A percentile compares a stretch with the other conserved stretches of the same genome.
These are phyloP conservation scores for Kokia cookei DNA, from an alignment of 441 rosid genomes.

Conservation along the genomic window DNA sequence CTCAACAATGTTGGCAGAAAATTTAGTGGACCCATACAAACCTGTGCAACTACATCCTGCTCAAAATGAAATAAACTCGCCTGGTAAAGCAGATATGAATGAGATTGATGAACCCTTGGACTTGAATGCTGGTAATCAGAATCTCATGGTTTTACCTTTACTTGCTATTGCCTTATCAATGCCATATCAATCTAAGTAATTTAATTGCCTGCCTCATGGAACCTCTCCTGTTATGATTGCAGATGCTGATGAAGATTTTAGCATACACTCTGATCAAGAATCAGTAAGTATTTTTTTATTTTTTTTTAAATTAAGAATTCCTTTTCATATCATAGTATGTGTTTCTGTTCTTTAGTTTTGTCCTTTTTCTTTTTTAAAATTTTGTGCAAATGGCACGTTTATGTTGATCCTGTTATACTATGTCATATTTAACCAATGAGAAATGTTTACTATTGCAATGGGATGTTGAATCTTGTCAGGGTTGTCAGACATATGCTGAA, in stretches of 20 bases:
- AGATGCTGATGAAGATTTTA: conserved; percentile 71
- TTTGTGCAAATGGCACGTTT: background rate
- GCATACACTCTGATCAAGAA: conserved; percentile 56
- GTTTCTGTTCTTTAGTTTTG: background rate
- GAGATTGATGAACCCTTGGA: conserved; percentile 27
- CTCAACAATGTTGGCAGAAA: conserved; percentile 99
- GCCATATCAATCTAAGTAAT: conserved; percentile 7
- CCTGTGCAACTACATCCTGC: conserved; percentile 34
- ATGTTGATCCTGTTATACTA: background rate
- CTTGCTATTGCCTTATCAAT: conserved; percentile 12
- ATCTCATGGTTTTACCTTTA: conserved; percentile 11
- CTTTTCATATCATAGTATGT: background rate
- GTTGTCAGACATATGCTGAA: background rate
- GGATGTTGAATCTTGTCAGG: background rate
- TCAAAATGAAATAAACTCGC: conserved; percentile 21
- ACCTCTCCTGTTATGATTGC: conserved; percentile 29
- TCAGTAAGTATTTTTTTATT: conserved; percentile 47
- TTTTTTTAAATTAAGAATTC: conserved; percentile 1
- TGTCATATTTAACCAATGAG: background rate
- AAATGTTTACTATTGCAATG: background rate
- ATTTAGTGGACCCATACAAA: conserved; percentile 58
- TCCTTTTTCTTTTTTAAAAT: background rate
- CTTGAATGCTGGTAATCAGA: conserved; percentile 43
- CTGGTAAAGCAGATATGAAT: conserved; percentile 33
- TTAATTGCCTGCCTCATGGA: conserved; percentile 25